These are phyloP conservation scores for Phylloporus sp. DNA, from an alignment of 768 basidiomycete genomes.

Conservation along the genomic window DNA sequence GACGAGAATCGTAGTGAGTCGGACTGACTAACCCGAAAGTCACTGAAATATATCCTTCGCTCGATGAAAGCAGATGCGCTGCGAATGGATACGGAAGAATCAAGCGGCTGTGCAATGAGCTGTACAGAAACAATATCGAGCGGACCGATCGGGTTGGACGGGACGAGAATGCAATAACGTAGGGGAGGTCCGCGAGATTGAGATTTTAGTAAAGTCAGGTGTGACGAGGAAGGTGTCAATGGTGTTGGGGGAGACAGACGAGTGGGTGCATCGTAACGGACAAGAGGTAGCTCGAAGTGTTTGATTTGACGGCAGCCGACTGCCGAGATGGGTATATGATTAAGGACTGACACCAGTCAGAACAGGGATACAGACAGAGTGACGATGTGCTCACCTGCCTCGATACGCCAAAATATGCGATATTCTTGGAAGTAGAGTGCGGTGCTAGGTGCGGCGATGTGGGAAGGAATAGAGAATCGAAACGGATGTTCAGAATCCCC, in stretches of 20 bases:
- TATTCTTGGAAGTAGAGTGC: conserved; percentile 68
- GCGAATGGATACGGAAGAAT: conserved; percentile 53
- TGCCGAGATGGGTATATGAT: conserved; percentile 57
- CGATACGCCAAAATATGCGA: conserved; percentile 76
- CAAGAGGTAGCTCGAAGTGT: conserved; percentile 66
- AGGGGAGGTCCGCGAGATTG: conserved; percentile 56
- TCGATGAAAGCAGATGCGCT: conserved; percentile 63
- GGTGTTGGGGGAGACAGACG: conserved; percentile 34
- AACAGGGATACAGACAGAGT: conserved; percentile 6
- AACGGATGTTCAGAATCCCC: conserved; percentile 68
- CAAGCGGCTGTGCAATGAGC: conserved; percentile 55
- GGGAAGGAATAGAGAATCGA: conserved; percentile 60
- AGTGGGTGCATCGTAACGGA: conserved; percentile 61
- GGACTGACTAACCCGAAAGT: conserved; percentile 26
- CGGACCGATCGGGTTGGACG: conserved; percentile 61
- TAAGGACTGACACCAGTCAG: conserved; percentile 47
- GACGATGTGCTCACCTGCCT: conserved; percentile 55
- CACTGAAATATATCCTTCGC: conserved; percentile 61
- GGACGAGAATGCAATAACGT: conserved; percentile 54
- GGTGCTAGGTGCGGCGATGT: conserved; percentile 61
- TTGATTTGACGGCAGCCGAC: conserved; percentile 66
- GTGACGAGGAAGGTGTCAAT: conserved; percentile 32
- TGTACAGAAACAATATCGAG: conserved; percentile 66
- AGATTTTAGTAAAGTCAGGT: conserved; percentile 39
- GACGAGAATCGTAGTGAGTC: conserved; percentile 22